Conservation (phyloP, 352 stramenopile species). For the Phytophthora sansomeana region DNA sequence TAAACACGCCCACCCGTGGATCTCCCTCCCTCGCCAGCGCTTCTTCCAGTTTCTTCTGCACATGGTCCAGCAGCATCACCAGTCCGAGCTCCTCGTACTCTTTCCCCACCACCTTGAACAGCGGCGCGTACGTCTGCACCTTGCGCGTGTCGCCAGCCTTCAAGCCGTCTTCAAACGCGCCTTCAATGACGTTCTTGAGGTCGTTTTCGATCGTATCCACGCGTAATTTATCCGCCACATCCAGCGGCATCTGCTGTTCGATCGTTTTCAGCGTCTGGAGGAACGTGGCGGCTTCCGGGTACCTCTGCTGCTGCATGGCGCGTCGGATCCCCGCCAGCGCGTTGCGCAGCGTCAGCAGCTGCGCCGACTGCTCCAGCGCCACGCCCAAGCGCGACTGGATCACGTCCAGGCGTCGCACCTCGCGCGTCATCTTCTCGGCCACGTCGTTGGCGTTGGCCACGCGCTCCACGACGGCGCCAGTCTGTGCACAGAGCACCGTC, state of each 20-base stretch:
- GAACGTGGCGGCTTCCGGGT: conserved; percentile 75
- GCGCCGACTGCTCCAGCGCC: conserved; percentile 67
- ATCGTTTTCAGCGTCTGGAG: conserved; percentile 82
- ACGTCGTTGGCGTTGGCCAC: conserved; percentile 91
- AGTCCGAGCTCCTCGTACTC: conserved; percentile 79
- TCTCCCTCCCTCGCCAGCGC: conserved; percentile 37
- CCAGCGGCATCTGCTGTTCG: conserved; percentile 76
- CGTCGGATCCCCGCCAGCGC: conserved; percentile 73
- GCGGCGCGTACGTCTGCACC: conserved; percentile 72
- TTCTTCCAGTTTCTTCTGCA: conserved; percentile 47
- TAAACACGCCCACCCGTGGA: conserved; percentile 55
- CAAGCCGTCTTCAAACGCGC: conserved; percentile 68
- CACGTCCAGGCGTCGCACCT: conserved; percentile 84
- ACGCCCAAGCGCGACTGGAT: conserved; percentile 78
- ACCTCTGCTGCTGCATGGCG: conserved; percentile 78
- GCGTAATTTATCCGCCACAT: conserved; percentile 84
- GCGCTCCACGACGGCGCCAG: conserved; percentile 81
- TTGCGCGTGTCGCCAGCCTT: conserved; percentile 45
- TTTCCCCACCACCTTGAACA: conserved; percentile 77
- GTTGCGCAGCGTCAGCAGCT: conserved; percentile 85
- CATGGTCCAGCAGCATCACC: conserved; percentile 59
- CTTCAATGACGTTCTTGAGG: conserved; percentile 80
- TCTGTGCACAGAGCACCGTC: conserved; percentile 76
- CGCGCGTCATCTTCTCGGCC: conserved; percentile 88
- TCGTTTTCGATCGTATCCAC: conserved; percentile 89